Base-by-base conservation (phyloP, 805 yeast genomes). In the Schizosaccharomyces japonicus region DNA sequence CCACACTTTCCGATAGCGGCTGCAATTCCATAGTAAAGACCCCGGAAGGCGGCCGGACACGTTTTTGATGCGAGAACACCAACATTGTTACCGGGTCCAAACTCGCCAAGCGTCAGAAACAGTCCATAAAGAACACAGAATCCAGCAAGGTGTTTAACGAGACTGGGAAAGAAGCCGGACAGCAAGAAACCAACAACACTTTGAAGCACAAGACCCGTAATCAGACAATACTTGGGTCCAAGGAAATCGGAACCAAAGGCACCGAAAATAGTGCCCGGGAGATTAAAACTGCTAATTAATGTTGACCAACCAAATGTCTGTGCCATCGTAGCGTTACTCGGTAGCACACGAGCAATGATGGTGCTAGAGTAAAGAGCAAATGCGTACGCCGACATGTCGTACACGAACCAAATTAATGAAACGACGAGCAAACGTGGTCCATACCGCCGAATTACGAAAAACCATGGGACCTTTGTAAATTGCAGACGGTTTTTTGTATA, bases 1-100 rank as follows among this genome's bases (percentile, higher is more conserved):
- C 95, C 95, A 50, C 82, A 66, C 62, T 85, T 85, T 57, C 94
- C 95, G 48, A 76, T 55, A 25, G 94, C 94, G 49, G 95, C 94
- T 42, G 92, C 87, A 55, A 83, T 68, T 56, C 90, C 90, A 59
- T 85, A 85, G 64, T 80, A 81, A 56, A 80, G 80, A 50, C 95
- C 95, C 66, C 95, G 76, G 49, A 84, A 71, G 21, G 94, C 76
- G 7, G 94, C 76, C 40, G 94, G 79, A 45, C 77, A 71, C 5
- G 93, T 78, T 63, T 84, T 84, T 36, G 94, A 72, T 17, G 94
- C 92, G 52, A 85, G 67, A 49, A 80, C 64, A 55, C 95, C 95
- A 60, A 80, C 78, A 63, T 80, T 81, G 63, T 84, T 82, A 65
- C 95, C 96, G 13, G 93, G 85, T n/a, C n/a, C n/a, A 62, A 85